Evolutionary conservation across 2,329 filamentous ascomycete species (phyloP), one percentile per base, ranked within the genome.

Genomic region (Epichloe gansuensis): DNA sequence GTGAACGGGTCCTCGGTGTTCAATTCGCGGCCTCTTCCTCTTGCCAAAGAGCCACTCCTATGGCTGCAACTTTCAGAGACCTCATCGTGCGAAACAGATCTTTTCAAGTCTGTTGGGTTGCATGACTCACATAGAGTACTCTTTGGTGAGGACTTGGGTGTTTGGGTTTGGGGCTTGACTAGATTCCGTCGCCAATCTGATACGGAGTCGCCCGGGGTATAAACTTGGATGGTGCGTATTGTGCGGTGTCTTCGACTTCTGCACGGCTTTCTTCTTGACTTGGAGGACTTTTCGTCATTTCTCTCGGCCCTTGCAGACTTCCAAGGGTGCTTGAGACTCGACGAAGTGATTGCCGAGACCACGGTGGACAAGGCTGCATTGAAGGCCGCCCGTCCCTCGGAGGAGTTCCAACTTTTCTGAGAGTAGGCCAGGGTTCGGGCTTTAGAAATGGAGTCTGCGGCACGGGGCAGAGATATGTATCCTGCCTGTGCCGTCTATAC

Each of bases 381-480:
- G 15, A 42, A 9, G 17, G 12, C 5, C 28, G 38, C 28, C 28
- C 37, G 34, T 48, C 28, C 4, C n/a, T n/a, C 17, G 25, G 37
- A 4, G 35, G 23, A 35, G 6, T 21, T 23, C 31, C 48, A 6
- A 58, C 54, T 39, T 31, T 54, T 28, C 46, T 47, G 15, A 59
- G 50, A 23, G 23, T 25, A 6, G 56, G 57, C 57, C 57, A 58
- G 11, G 53, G 38, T 13, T 59, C 57, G 15, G 55, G 45, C 28
- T 47, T 31, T n/a, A 34, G 1, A 25, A 46, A 34, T 5, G 39
- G 23, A 15, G 42, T 48, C 15, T 46, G 49, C 8, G 54, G 13
- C 13, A 41, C 48, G 11, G 46, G n/a, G 39, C 56, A 59, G 17
- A 57, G 48, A 9, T 50, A 35, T 23, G 57, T 58, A 41, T 52